phyloP scores from a whole-genome alignment of 225 moss, liverwort and hornwort species.

The Polytrichum commune region DNA sequence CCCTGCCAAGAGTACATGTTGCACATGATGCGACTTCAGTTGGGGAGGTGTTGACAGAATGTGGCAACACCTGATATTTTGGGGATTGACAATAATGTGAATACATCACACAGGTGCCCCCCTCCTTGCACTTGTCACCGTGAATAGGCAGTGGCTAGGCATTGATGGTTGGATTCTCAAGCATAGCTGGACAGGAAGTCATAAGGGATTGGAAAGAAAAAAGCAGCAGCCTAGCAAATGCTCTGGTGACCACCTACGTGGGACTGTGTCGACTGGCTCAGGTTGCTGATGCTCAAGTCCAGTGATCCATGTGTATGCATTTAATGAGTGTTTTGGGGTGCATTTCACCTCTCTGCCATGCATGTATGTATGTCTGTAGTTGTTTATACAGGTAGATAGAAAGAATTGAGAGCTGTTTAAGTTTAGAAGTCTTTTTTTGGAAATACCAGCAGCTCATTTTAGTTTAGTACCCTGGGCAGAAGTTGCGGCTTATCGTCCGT shows the following conservation, averaged over 20 bases:
- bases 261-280: too few relatives aligned
- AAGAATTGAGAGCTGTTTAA: not conserved
- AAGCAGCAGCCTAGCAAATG: slow-evolving; percentile 15
- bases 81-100: slow-evolving; percentile 35
- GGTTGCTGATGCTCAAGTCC: slow-evolving; percentile 18
- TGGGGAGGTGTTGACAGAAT: slow-evolving; percentile 14
- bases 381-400: slow-evolving; percentile 11
- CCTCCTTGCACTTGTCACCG: too few relatives aligned
- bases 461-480: too few relatives aligned
- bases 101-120: slow-evolving; percentile 16
- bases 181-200: slow-evolving; percentile 4
- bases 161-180: slow-evolving; percentile 10
- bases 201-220: slow-evolving; percentile 4
- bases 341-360: slow-evolving; percentile 29
- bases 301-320: slow-evolving; percentile 22
- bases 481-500: too few relatives aligned
- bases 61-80: slow-evolving; percentile 20
- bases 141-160: slow-evolving; percentile 12
- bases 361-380: slow-evolving; percentile 31
- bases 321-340: slow-evolving; percentile 24
- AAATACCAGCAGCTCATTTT: too few relatives aligned
- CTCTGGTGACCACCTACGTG: not conserved
- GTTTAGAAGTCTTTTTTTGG: not conserved
- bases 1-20: slow-evolving; percentile 52
- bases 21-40: slow-evolving; percentile 25